Base-by-base conservation (phyloP, 2,329 filamentous ascomycete genomes). In the Coniella lustricola region DNA sequence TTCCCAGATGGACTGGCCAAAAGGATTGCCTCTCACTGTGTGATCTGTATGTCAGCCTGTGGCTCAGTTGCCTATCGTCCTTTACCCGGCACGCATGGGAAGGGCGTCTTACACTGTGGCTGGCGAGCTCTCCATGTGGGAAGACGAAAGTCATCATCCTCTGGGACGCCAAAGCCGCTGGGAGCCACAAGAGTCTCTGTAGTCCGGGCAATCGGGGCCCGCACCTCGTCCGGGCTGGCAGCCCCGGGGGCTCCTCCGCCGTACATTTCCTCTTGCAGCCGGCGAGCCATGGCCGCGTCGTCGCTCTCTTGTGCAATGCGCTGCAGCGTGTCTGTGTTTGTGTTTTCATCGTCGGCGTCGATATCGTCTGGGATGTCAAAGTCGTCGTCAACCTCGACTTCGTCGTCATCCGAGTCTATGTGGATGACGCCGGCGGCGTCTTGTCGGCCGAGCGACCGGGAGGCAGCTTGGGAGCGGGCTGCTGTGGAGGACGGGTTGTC, bases 261-360 rank as follows among this genome's bases (percentile, higher is more conserved):
- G 59, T 96, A 97, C 62, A 95, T 77, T 66, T 98, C 90, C 61
- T 98, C 87, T 64, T 98, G 93, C 51, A 98, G 67, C 49, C 87
- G 81, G 64, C 90, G 81, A 7, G 93, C 93, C 82, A 97, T 91
- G 37, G 87, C 90, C 45, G 89, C 90, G 60, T 98, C 93, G 60
- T 95, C 90, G 55, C 96, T 90, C 56, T 86, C 80, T 46, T 82
- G 73, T 14, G 76, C 79, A 4, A 65, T 67, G 29, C 66, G 68
- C 9, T 68, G 68, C 34, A 74, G 67, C 2, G 62, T 62, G 3
- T 62, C 67, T 1, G 65, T 69, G 18, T 66, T 64, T 22, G 66
- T 66, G 4, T 18, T 29, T 8, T 63, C 65, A 3, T 68, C 67
- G 16, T 66, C 63, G 44, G 66, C 65, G 54, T 68, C 61, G 18